These are phyloP conservation scores for Prunus mume DNA, from an alignment of 306 rosid genomes.

Conservation along the genomic window DNA sequence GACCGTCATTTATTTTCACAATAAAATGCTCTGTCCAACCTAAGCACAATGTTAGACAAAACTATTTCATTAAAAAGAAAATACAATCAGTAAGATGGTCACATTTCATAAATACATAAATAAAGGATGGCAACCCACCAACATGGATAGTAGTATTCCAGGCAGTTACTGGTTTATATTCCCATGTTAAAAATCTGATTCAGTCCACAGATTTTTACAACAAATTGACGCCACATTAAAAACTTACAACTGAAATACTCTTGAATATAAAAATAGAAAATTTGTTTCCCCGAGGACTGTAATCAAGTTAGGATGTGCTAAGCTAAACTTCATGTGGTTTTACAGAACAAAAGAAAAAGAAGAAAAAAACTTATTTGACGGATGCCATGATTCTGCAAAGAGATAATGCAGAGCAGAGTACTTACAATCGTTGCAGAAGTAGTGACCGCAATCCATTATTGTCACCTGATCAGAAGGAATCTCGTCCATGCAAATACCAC, in stretches of 20 bases:
- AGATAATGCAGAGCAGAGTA: neutral
- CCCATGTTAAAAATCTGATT: neutral
- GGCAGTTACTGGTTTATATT: neutral
- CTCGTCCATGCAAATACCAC: conserved; percentile 35
- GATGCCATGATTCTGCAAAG: neutral
- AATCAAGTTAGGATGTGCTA: neutral
- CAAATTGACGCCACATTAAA: neutral
- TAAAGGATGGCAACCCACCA: neutral
- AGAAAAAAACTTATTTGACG: neutral
- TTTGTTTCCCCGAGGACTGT: neutral
- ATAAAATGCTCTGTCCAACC: conserved; percentile 47
- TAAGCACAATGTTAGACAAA: conserved; percentile 9
- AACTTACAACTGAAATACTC: neutral
- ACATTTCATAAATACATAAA: neutral
- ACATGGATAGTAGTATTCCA: neutral
- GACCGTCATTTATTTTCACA: conserved; percentile 42
- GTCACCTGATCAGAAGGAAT: conserved; percentile 16
- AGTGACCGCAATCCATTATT: conserved; percentile 35
- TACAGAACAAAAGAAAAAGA: neutral
- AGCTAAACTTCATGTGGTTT: neutral
- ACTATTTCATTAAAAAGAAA: neutral
- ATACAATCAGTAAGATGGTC: neutral
- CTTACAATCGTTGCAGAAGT: conserved; percentile 39
- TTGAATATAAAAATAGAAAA: neutral
- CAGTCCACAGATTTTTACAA: neutral